phyloP scores from a whole-genome alignment of 148 eudicot species.

The Euryodendron excelsum region DNA sequence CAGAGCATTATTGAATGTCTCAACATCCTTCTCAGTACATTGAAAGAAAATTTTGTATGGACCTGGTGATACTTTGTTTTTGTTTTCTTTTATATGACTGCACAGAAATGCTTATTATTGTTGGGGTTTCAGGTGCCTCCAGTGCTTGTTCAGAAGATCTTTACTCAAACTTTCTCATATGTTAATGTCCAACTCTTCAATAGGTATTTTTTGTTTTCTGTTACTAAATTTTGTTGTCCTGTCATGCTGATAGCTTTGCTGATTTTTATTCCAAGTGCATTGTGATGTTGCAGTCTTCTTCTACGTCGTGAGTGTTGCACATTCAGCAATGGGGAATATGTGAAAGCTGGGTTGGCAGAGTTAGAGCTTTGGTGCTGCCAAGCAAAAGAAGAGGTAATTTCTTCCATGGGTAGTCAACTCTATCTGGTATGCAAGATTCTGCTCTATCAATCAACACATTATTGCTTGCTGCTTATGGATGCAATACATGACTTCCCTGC shows the following conservation, averaged over 20 bases:
- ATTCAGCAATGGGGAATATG: slow-evolving; percentile 96
- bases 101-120: slow-evolving; percentile 15
- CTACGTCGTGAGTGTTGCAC: slow-evolving; percentile 98
- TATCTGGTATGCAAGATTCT: not conserved
- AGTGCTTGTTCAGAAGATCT: slow-evolving; percentile 88
- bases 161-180: slow-evolving; percentile 79
- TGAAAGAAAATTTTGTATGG: slow-evolving; percentile 88
- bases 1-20: slow-evolving; percentile 85
- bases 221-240: not conserved
- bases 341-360: slow-evolving; percentile 94
- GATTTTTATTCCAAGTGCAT: slow-evolving; percentile 3
- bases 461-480: not conserved
- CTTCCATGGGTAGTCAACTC: not conserved
- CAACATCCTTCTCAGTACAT: slow-evolving; percentile 66
- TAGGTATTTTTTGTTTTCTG: slow-evolving; percentile 42
- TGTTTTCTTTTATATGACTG: not conserved
- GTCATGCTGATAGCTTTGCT: slow-evolving; percentile 1
- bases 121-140: slow-evolving; percentile 73
- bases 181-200: slow-evolving; percentile 92
- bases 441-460: not conserved
- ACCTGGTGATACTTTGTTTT: slow-evolving; percentile 5
- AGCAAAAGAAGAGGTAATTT: slow-evolving; percentile 86
- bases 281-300: slow-evolving; percentile 59
- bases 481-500: not conserved
- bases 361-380: slow-evolving; percentile 92